Evolutionary conservation across 306 rosid genomes (phyloP).

Genomic region (Cicer yamashitae): DNA sequence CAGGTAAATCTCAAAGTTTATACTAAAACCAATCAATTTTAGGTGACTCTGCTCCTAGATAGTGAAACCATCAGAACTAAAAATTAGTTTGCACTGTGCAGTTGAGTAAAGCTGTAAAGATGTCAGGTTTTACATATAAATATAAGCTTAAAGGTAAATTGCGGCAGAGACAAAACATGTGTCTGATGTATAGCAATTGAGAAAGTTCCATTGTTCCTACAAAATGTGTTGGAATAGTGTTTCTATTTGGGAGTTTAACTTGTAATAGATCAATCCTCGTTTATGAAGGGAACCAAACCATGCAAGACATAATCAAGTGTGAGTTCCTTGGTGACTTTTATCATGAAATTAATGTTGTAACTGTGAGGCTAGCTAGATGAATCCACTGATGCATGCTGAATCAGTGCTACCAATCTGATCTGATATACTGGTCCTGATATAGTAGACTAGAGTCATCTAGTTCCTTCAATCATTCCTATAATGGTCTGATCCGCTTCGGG

Average conservation of each 20-base stretch:
- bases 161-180: too few species aligned
- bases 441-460: neutral
- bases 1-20: conserved; percentile 5
- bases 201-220: too few species aligned
- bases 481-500: too few species aligned
- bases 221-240: too few species aligned
- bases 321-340: neutral
- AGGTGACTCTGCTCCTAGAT: neutral
- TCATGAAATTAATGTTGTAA: neutral
- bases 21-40: neutral
- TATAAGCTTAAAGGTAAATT: too few species aligned
- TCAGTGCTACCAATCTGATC: neutral
- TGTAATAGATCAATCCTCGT: neutral
- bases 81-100: neutral
- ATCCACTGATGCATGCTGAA: neutral
- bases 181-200: too few species aligned
- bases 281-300: neutral
- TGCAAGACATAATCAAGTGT: neutral
- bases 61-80: neutral
- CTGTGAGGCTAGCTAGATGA: neutral
- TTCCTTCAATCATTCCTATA: neutral
- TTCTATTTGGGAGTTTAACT: neutral
- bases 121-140: too few species aligned
- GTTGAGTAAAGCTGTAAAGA: too few species aligned
- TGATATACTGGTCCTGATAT: neutral